Base-by-base conservation (phyloP, 129 eudicot genomes). In the Arctium lappa region DNA sequence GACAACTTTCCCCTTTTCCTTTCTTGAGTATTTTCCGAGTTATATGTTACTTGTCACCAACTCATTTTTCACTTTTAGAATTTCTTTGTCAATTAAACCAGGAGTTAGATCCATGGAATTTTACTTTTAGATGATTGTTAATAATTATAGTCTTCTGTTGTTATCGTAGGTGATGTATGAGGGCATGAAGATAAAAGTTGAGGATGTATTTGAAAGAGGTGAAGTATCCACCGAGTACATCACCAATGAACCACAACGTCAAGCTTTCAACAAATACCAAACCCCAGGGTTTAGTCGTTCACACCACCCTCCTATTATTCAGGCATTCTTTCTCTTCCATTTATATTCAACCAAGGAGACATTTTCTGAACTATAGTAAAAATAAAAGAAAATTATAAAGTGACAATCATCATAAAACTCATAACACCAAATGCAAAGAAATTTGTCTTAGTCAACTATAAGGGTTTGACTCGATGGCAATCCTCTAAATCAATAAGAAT, bases 261-360 rank as follows among this genome's bases (percentile, higher is more conserved):
- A 79, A 32, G 74, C 50, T 68, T 87, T 92, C 66, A 84, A 74
- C 62, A 89, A 92, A 53, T 91, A 84, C 40, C 83, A 94, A 88
- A 40, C 78, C 11, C 27, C 73, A 37, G 88, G 78, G 13, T 95
- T 92, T 77, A 80, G 85, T 56, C 90, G 85, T 3, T 85, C 78
- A 16, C 39, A 86, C 65, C 98, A 95, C 78, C 97, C 97, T 8
- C 8, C 98, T 18, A 72, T 95, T 3, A 85, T 92, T 82, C 89
- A 95, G 93, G 97, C 88, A 56, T 22, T 10, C 48, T 0, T n/a
- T 60, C 29, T 29, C 13, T 13, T 36, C 6, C 29, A 42, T 74
- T 16, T 31, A 8, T 6, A 7, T 8, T 16, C 46, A 33, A 1
- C 8, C 1, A 1, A 10, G 4, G 13, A 13, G 12, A 13, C 0